phyloP scores from a whole-genome alignment of 805 yeast genomes.

The Starmerella bombi region DNA sequence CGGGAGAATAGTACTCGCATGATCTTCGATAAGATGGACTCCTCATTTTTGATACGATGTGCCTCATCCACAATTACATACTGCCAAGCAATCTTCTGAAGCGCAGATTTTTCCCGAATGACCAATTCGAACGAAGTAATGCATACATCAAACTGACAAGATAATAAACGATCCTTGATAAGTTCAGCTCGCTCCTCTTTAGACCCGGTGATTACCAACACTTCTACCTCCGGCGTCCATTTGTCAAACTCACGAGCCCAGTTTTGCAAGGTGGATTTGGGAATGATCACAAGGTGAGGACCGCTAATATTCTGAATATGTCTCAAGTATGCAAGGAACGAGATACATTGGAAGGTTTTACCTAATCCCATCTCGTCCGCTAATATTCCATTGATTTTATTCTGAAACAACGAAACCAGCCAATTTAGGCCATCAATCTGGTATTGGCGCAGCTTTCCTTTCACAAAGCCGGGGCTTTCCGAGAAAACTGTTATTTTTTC shows the following conservation, averaged over 20 bases:
- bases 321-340: constrained; percentile 77
- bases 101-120: constrained; percentile 66
- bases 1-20: constrained; percentile 76
- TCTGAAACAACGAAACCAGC: constrained; percentile 76
- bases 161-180: constrained; percentile 44
- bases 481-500: constrained; percentile 52
- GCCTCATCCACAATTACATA: constrained; percentile 92
- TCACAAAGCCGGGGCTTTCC: constrained; percentile 64
- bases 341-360: constrained; percentile 85
- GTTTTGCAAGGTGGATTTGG: constrained; percentile 88
- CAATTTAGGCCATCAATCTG: constrained; percentile 93
- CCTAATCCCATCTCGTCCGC: constrained; percentile 99
- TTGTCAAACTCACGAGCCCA: constrained; percentile 89
- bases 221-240: constrained; percentile 91
- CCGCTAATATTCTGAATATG: constrained; percentile 68
- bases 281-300: constrained; percentile 83
- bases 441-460: constrained; percentile 71
- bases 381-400: constrained; percentile 75
- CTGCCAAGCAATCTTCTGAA: constrained; percentile 82
- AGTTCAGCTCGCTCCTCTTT: constrained; percentile 60
- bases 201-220: constrained; percentile 71
- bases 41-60: constrained; percentile 91
- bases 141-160: constrained; percentile 75
- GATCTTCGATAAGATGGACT: constrained; percentile 77
- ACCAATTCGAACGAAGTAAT: constrained; percentile 90